Base-by-base conservation (phyloP, 2,329 filamentous ascomycete species). In the Xylariaceae sp. region DNA sequence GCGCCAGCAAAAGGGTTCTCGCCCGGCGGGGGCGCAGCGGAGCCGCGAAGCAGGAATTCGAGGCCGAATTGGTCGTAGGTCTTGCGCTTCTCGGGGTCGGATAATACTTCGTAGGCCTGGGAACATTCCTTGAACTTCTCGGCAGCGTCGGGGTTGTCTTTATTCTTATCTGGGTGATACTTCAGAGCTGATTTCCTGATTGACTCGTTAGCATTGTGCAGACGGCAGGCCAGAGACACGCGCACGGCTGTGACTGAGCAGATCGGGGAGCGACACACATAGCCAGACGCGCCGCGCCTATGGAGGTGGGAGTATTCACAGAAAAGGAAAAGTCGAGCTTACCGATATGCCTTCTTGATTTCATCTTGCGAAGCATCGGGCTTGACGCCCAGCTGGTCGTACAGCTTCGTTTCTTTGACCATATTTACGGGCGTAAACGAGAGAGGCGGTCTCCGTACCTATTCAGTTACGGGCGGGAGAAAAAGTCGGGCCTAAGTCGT, bases 111-210 rank as follows among this genome's bases (percentile, higher is more conserved):
- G 67, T 95, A 98, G 37, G 92, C 92, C 65, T 96, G 89, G 1
- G 88, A 94, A 45, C 88, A 84, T 60, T 96, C 92, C 66, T 98
- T 98, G 72, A 98, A 98, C 63, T 90, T 95, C 58, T 96, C 92
- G 40, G 77, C 70, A 7, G 90, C 86, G 33, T 77, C 66, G 19
- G 88, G 79, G 50, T 90, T 88, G 64, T 94, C 81, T 61, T 89
- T 89, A 72, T 96, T 98, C 72, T 96, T 98, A 70, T 98, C 92
- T 5, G 92, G 92, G 56, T 98, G 92, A 64, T 79, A 89, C 65
- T 89, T 93, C 57, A 96, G 64, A 35, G 90, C 90, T 36, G 80
- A 75, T 71, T 94, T 94, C 43, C 83, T 87, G 58, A n/a, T 43
- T 36, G 35, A 22, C 29, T 52, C 44, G 59, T 70, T 52, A 69